phyloP scores from a whole-genome alignment of 2,329 filamentous ascomycete genomes.

The Diaporthe citri region DNA sequence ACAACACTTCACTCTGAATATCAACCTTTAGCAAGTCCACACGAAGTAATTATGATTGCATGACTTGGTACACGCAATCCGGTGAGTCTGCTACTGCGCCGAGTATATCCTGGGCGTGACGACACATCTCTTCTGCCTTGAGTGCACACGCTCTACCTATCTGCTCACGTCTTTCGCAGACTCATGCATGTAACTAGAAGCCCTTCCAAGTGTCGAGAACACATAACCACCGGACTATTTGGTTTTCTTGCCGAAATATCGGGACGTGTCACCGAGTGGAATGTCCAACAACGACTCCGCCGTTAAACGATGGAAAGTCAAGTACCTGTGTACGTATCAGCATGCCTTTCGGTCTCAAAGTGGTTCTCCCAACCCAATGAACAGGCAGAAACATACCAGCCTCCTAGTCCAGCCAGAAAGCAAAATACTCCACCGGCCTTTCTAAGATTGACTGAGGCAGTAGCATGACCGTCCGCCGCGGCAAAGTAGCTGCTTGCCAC shows the following conservation, averaged over 20 bases:
- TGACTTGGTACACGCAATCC: no score
- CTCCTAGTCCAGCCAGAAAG: conserved; percentile 46
- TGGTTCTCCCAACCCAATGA: fast-evolving
- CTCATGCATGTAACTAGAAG: no score
- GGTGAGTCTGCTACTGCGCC: no score
- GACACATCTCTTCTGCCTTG: background rate
- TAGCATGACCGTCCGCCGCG: conserved; percentile 43
- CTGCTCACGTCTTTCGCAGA: background rate
- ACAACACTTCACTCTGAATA: no score
- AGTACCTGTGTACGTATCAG: conserved; percentile 42
- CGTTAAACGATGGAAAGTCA: conserved; percentile 45
- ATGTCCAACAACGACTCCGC: conserved; percentile 45
- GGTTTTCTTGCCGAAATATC: conserved; percentile 44
- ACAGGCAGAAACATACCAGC: conserved; percentile 41
- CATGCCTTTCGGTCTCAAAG: background rate
- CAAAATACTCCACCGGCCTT: conserved; percentile 45
- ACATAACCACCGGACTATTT: background rate
- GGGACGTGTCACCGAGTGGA: conserved; percentile 45
- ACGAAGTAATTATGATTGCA: no score
- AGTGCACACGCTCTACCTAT: background rate
- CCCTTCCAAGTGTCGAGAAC: background rate
- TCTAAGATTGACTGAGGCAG: conserved; percentile 40
- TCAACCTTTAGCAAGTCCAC: no score
- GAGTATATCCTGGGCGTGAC: no score
- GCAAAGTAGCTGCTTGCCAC: conserved; percentile 46